A percentile compares a stretch with the other conserved stretches of the same genome.
Evolutionary conservation across 179 eudicot genomes (phyloP).

Genomic region (Patellifolia procumbens): DNA sequence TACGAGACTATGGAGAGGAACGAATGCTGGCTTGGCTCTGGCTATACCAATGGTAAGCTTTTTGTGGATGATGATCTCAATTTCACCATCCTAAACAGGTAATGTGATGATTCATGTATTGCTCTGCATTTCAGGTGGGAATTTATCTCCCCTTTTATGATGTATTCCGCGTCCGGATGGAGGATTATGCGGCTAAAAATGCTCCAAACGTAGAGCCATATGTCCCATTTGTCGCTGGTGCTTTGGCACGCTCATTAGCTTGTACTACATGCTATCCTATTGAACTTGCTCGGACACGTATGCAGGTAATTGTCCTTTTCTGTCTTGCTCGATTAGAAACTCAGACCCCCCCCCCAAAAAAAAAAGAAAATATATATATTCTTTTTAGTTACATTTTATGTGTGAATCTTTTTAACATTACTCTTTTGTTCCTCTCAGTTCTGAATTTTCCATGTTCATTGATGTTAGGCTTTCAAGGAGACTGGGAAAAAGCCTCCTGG

Average conservation of each 20-base stretch:
- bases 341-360: too few species aligned
- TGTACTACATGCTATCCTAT: conserved; percentile 91
- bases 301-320: conserved; percentile 63
- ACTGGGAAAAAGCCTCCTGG: conserved; percentile 81
- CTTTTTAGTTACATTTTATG: not conserved
- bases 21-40: conserved; percentile 86
- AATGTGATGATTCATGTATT: not conserved
- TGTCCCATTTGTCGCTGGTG: conserved; percentile 86
- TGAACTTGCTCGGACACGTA: conserved; percentile 93
- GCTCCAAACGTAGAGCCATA: conserved; percentile 61
- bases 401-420: not conserved
- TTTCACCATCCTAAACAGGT: not conserved
- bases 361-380: too few species aligned
- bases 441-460: not conserved
- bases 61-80: conserved; percentile 7
- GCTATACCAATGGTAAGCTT: conserved; percentile 79
- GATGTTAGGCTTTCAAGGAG: conserved; percentile 76
- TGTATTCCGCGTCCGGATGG: conserved; percentile 65
- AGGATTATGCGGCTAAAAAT: conserved; percentile 46
- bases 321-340: not conserved
- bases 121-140: conserved; percentile 54
- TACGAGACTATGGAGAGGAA: conserved; percentile 86
- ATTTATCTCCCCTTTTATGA: conserved; percentile 84
- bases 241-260: conserved; percentile 85
- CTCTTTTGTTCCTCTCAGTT: not conserved